Percentiles rank a stretch among this genome's conserved stretches.
phyloP scores from a whole-genome alignment of 192 early-diverging fungal species.

The Coemansia sp. region DNA sequence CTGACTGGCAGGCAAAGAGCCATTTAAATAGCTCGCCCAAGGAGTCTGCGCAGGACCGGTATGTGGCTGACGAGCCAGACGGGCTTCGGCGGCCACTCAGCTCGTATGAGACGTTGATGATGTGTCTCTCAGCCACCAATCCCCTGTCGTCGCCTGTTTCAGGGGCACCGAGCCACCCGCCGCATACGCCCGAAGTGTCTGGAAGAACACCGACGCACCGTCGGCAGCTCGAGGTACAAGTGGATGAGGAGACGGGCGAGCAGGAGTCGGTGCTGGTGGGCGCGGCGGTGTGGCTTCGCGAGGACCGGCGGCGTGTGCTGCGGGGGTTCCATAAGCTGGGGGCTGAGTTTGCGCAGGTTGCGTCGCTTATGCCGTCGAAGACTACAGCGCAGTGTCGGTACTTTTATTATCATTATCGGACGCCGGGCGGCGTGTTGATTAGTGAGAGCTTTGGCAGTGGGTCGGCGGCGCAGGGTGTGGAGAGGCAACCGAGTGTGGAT shows the following conservation, averaged over 20 bases:
- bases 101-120: conserved; percentile 41
- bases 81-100: conserved; percentile 30
- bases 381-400: conserved; percentile 75
- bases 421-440: conserved; percentile 33
- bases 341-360: conserved; percentile 69
- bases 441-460: conserved; percentile 23
- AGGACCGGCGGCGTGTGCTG: conserved; percentile 60
- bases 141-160: background rate
- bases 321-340: conserved; percentile 65
- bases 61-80: conserved; percentile 17
- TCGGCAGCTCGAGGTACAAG: conserved; percentile 17
- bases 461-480: background rate
- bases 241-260: conserved; percentile 22
- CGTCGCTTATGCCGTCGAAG: conserved; percentile 70
- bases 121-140: conserved; percentile 5
- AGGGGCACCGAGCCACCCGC: background rate
- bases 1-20: background rate
- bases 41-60: conserved; percentile 45
- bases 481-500: conserved; percentile 7
- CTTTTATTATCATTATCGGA: conserved; percentile 74
- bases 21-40: conserved; percentile 8
- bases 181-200: background rate
- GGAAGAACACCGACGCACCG: background rate
- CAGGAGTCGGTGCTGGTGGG: conserved; percentile 37
- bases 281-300: conserved; percentile 40